These are phyloP conservation scores for Pinus tabuliformis DNA, from an alignment of 75 land plant genomes.

Conservation along the genomic window DNA sequence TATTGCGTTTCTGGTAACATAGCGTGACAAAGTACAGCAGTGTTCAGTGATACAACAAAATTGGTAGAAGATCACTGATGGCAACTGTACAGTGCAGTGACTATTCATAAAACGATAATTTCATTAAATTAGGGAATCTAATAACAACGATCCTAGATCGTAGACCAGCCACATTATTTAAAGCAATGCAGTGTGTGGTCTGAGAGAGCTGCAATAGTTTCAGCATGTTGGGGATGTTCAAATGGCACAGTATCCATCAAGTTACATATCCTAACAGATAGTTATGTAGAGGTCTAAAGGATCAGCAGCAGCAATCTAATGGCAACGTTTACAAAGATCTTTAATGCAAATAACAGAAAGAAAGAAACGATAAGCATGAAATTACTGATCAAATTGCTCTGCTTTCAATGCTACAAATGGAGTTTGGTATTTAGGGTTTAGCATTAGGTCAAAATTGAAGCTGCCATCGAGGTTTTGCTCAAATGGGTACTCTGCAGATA, in stretches of 20 bases:
- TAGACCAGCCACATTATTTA: background rate
- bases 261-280: background rate
- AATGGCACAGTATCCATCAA: background rate
- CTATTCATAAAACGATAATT: background rate
- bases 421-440: background rate
- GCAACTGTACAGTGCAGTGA: no score
- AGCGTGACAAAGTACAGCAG: no score
- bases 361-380: no score
- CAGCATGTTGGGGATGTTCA: background rate
- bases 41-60: no score
- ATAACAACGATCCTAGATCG: background rate
- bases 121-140: background rate
- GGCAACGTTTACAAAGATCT: no score
- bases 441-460: background rate
- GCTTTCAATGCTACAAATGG: background rate
- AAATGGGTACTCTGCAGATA: background rate
- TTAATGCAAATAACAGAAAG: no score
- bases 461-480: background rate
- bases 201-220: background rate
- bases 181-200: background rate
- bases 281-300: no score
- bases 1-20: no score
- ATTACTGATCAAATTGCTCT: no score
- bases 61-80: no score
- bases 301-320: no score